Conservation (phyloP, 2,329 filamentous ascomycete species). For the Cercospora sp. region DNA sequence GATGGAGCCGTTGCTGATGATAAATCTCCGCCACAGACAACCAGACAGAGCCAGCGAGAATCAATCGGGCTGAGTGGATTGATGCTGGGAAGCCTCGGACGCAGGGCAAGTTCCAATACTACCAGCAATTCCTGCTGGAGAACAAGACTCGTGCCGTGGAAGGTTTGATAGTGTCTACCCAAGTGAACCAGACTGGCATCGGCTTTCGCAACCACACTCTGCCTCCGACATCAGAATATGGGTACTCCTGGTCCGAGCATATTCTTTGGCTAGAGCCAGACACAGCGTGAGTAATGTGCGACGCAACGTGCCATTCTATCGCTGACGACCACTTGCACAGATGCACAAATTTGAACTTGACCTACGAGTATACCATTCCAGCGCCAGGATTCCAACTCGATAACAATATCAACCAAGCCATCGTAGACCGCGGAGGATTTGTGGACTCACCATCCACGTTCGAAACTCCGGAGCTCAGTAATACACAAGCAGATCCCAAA, state of each 20-base stretch:
- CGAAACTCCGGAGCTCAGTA: background rate
- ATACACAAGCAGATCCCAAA: conserved; percentile 6
- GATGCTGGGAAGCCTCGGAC: conserved; percentile 9
- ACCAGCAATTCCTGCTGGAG: conserved; percentile 13
- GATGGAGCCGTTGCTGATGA: background rate
- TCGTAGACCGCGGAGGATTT: conserved; percentile 12
- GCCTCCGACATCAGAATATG: conserved; percentile 11
- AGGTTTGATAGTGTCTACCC: conserved; percentile 14
- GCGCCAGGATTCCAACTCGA: background rate
- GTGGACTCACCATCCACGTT: background rate
- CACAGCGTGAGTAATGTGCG: background rate
- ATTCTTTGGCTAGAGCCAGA: conserved; percentile 15
- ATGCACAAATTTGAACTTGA: conserved; percentile 16
- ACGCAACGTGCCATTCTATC: background rate
- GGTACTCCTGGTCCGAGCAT: conserved; percentile 2
- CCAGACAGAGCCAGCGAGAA: background rate
- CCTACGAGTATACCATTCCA: conserved; percentile 14
- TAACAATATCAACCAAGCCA: background rate
- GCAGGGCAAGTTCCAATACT: conserved; percentile 13
- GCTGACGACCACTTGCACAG: background rate
- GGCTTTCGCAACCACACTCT: conserved; percentile 18
- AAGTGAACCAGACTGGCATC: background rate
- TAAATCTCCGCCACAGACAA: background rate
- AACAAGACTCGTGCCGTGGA: conserved; percentile 9
- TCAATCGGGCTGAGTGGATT: background rate